These are phyloP conservation scores for Exserohilum turcica DNA, from an alignment of 2,329 filamentous ascomycete species.

Conservation along the genomic window DNA sequence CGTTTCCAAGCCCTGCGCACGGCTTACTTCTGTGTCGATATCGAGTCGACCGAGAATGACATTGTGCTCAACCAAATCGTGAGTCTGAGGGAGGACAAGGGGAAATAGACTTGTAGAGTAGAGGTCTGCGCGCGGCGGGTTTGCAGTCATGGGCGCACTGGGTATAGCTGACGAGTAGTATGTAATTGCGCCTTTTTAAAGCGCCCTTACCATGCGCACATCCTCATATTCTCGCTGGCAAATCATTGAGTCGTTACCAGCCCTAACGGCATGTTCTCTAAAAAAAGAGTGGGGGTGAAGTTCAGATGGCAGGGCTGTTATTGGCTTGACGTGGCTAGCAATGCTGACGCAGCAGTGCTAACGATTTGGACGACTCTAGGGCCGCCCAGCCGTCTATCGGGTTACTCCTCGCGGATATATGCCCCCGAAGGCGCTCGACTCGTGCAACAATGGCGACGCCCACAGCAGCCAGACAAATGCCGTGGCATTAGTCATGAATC, in stretches of 20 bases:
- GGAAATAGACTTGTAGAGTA: conserved; percentile 23
- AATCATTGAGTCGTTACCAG: background rate
- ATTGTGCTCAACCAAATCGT: conserved; percentile 91
- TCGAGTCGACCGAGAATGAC: conserved; percentile 71
- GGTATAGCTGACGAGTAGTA: background rate
- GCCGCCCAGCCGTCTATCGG: background rate
- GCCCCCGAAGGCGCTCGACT: background rate
- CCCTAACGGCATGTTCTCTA: background rate
- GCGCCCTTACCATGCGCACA: background rate
- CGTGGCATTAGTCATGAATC: background rate
- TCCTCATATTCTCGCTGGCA: background rate
- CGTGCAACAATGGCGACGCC: background rate
- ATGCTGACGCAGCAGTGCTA: conserved; percentile 8
- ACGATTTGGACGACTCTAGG: background rate
- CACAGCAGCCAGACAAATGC: background rate
- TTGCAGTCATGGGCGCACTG: background rate
- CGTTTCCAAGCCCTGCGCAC: conserved; percentile 91
- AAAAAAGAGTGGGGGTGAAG: background rate
- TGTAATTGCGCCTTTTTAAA: no score
- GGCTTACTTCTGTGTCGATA: conserved; percentile 83
- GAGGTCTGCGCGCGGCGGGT: background rate
- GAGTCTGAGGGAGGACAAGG: conserved; percentile 79
- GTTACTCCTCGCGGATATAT: background rate
- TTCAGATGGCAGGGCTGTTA: background rate
- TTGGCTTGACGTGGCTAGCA: conserved; percentile 3